Evolutionary conservation across 768 basidiomycete genomes (phyloP), one percentile per base, ranked within the genome.

Genomic region (Hericium rajendrae): DNA sequence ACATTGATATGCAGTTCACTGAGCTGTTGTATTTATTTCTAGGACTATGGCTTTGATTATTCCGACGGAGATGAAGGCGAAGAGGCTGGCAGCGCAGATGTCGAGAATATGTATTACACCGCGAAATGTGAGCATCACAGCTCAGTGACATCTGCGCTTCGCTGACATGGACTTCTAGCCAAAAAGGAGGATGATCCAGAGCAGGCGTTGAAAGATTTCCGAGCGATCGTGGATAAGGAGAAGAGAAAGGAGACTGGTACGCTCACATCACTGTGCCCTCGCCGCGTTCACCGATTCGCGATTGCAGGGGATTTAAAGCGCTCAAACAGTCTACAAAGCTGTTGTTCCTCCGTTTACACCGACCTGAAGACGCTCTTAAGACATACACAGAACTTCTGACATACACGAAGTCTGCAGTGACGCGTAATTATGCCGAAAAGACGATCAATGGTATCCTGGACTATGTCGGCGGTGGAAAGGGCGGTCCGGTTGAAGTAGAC

Each of bases 21-120:
- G 54, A 41, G 22, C 8, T 51, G 46, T 56, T 53, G 49, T 15
- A 56, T 24, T 38, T 48, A 28, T 39, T 9, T 32, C 57, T 67
- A 94, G 91, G 92, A 93, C 66, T 97, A 97, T 72, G 92, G 83
- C 63, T 97, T 98, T 70, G 91, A 94, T 71, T 99, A 97, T 72
- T 94, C 94, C 46, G 94, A 93, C 71, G 86, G 82, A 53, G 91
- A 89, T 38, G 89, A 89, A 28, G 89, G 80, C 28, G 83, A 91
- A 56, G 88, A 88, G 64, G 78, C 83, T 1, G 88, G 81, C 51
- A 89, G 83, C 54, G 88, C 84, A 24, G 94, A 97, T 72, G 84
- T 97, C 48, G 97, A 99, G 75, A 99, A 99, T 68, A 84, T 94
- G 82, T 99, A 99, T 73, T 98, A 98, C 70, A 88, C 86, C 51